Percentiles rank a stretch among this genome's conserved stretches.
phyloP scores from a whole-genome alignment of 306 rosid genomes.

The Dryas drummondii region DNA sequence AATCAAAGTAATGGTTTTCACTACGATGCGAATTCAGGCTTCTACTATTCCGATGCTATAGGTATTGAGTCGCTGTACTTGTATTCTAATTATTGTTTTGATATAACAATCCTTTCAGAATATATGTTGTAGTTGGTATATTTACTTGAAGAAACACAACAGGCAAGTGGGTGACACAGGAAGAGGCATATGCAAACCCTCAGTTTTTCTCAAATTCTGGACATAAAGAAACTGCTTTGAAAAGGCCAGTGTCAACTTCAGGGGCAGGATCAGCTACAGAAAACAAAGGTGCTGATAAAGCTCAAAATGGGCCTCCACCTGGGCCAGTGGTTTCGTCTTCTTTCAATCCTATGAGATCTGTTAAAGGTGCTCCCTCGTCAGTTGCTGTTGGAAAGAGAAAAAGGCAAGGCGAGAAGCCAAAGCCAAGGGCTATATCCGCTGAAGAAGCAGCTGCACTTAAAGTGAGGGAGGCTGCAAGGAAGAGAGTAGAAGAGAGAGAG shows the following conservation, averaged over 20 bases:
- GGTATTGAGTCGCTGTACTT: constrained; percentile 42
- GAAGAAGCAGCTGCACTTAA: constrained; percentile 92
- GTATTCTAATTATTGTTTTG: constrained; percentile 3
- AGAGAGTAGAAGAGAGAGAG: constrained; percentile 88
- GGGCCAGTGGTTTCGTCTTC: constrained; percentile 61
- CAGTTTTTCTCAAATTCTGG: constrained; percentile 53
- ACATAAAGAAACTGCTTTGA: constrained; percentile 42
- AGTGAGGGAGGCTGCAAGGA: constrained; percentile 98
- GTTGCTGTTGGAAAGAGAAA: constrained; percentile 85
- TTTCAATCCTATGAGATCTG: constrained; percentile 63
- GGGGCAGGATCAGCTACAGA: constrained; percentile 39
- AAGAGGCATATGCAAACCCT: constrained; percentile 84
- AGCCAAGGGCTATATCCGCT: constrained; percentile 56
- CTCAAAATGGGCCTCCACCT: constrained; percentile 48
- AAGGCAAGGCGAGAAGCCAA: constrained; percentile 61
- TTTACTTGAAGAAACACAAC: constrained; percentile 41
- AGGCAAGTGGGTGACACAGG: constrained; percentile 95
- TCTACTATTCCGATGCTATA: constrained; percentile 81
- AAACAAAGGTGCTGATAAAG: constrained; percentile 39
- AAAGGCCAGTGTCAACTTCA: constrained; percentile 41
- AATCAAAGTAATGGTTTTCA: constrained; percentile 77
- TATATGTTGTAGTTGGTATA: constrained; percentile 22
- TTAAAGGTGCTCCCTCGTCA: constrained; percentile 73
- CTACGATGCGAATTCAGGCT: constrained; percentile 80
- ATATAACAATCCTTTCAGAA: background rate